Conservation (phyloP, 169 alveolate genomes). For the Eimeria sp. region DNA sequence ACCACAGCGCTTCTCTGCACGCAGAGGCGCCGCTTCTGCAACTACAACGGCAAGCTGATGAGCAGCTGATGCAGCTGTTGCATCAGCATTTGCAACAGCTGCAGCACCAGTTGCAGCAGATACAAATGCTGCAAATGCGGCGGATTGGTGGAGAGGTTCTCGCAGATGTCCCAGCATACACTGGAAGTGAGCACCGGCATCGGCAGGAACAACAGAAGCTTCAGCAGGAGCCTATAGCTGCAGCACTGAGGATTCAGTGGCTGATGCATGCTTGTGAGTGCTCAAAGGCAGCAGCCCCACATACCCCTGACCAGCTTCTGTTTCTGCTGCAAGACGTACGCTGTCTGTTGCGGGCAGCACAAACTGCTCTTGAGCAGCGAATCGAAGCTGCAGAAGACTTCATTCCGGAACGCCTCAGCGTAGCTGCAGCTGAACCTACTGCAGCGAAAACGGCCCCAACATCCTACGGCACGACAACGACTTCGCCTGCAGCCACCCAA, state of each 20-base stretch:
- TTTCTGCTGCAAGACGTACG: constrained; percentile 49
- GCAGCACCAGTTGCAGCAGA: constrained; percentile 21
- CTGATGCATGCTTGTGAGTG: constrained; percentile 28
- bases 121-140: constrained; percentile 8
- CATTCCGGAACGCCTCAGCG: not conserved
- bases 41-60: constrained; percentile 14
- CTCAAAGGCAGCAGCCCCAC: not conserved
- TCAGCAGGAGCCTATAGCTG: not conserved
- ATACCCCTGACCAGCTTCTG: constrained; percentile 48
- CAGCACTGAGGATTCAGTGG: constrained; percentile 53
- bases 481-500: not conserved
- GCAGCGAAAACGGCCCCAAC: not conserved
- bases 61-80: constrained; percentile 56
- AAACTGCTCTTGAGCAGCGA: constrained; percentile 23
- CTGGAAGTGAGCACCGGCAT: not conserved
- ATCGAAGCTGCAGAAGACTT: constrained; percentile 9
- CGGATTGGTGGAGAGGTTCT: not conserved
- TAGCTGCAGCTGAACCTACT: not conserved
- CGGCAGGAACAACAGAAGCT: not conserved
- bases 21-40: constrained; percentile 55
- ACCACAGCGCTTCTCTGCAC: constrained; percentile 15
- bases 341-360: constrained; percentile 18
- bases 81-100: constrained; percentile 46
- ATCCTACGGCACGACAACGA: not conserved
- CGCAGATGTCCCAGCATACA: not conserved